Evolutionary conservation across 75 land plant genomes (phyloP).

Genomic region (Isoetes taiwanensis): DNA sequence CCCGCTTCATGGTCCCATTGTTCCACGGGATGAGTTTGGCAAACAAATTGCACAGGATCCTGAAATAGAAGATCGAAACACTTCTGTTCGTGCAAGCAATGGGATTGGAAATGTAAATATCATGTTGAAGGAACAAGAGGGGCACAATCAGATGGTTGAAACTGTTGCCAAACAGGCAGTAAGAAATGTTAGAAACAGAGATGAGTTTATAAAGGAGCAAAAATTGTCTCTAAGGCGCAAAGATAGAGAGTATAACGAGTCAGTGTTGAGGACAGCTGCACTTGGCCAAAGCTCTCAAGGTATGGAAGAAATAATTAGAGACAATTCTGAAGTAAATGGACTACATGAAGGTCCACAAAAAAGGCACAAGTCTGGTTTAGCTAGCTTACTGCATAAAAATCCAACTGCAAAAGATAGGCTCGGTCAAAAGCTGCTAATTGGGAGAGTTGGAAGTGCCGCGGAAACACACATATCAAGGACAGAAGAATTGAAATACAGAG

Average conservation of each 20-base stretch:
- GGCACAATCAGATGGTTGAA: conserved; percentile 1
- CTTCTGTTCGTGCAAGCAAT: neutral
- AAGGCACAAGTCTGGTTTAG: conserved; percentile 32
- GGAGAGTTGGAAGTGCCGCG: conserved; percentile 35
- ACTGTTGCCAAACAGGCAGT: conserved; percentile 54
- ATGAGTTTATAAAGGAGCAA: conserved; percentile 27
- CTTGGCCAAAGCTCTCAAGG: conserved; percentile 46
- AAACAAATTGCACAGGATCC: conserved; percentile 20
- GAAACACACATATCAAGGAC: conserved; percentile 31
- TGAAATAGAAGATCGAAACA: neutral
- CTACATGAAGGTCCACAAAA: neutral
- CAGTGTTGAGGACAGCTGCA: conserved; percentile 53
- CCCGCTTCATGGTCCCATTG: conserved; percentile 81
- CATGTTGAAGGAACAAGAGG: conserved; percentile 1
- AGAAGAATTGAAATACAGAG: conserved; percentile 51
- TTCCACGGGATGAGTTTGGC: conserved; percentile 64
- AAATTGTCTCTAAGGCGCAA: conserved; percentile 19
- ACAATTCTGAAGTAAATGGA: conserved; percentile 20
- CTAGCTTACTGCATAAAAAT: conserved; percentile 67
- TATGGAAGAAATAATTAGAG: conserved; percentile 25
- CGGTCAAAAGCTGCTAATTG: conserved; percentile 38
- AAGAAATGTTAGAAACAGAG: conserved; percentile 64
- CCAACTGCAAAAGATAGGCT: conserved; percentile 56
- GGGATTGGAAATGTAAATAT: neutral
- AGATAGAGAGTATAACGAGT: conserved; percentile 70